These are phyloP conservation scores for Candida stauntonica DNA, from an alignment of 805 yeast species.

Conservation along the genomic window DNA sequence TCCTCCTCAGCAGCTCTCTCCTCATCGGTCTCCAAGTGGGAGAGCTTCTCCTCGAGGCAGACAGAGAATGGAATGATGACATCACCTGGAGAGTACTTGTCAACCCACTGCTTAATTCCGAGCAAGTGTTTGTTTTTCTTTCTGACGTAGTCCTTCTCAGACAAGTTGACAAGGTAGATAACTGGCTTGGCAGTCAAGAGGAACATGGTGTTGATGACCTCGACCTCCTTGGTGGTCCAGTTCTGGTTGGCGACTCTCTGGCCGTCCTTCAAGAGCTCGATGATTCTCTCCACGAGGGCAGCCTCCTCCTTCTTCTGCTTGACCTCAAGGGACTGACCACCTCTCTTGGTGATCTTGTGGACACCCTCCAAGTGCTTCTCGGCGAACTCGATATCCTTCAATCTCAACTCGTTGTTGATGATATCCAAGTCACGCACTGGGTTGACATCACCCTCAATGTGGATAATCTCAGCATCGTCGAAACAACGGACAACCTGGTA, in stretches of 20 bases:
- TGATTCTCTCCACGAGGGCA: constrained; percentile 66
- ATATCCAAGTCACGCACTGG: constrained; percentile 94
- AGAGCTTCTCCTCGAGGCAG: constrained; percentile 85
- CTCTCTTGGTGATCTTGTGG: constrained; percentile 77
- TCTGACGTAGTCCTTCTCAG: constrained; percentile 83
- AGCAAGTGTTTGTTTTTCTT: constrained; percentile 83
- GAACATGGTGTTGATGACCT: constrained; percentile 77
- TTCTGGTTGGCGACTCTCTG: constrained; percentile 81
- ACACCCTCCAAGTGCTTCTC: constrained; percentile 75
- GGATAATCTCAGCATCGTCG: constrained; percentile 96
- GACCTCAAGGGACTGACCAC: constrained; percentile 85
- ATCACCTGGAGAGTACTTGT: constrained; percentile 82
- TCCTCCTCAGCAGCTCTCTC: constrained; percentile 76
- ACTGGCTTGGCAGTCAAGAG: constrained; percentile 94
- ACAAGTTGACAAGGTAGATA: constrained; percentile 85
- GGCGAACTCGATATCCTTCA: constrained; percentile 95
- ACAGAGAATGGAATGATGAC: constrained; percentile 91
- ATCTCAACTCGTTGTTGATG: constrained; percentile 84
- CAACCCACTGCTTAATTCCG: constrained; percentile 88
- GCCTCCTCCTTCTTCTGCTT: constrained; percentile 87
- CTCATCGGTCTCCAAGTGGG: constrained; percentile 80
- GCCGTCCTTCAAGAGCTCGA: constrained; percentile 74
- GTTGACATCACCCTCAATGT: constrained; percentile 94
- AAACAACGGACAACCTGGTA: constrained; percentile 97
- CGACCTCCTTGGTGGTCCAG: constrained; percentile 92